Base-by-base conservation (phyloP, 2,329 filamentous ascomycete species). In the Neoscytalidium dimidiatum region DNA sequence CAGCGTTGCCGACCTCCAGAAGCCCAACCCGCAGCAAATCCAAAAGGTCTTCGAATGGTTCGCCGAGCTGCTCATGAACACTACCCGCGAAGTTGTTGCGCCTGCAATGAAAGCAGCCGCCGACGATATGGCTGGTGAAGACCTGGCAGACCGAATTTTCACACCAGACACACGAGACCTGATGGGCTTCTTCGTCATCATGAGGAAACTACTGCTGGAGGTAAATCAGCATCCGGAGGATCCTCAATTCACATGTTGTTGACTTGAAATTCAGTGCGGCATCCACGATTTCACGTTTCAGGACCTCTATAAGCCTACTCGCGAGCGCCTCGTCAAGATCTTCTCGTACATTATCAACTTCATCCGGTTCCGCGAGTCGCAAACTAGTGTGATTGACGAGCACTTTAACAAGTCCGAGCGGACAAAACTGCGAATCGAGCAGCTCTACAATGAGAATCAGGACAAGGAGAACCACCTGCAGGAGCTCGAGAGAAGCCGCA, bases 301-400 rank as follows among this genome's bases (percentile, higher is more conserved):
- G 66, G 95, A 99, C 77, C 83, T 99, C 5, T 94, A 96, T 76
- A 91, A 90, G 76, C 95, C 95, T 17, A 96, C 92, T 1, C 92
- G 96, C 74, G 90, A 92, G 65, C 91, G 95, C 49, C 85, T 98
- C 14, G 90, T 94, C 73, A 96, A 95, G 81, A 96, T 98, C 73
- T 95, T 99, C 77, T 96, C 92, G 69, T 97, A 97, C 79, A 87
- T 98, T 68, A 99, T 99, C 83, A 99, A 99, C 80, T 99, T 99
- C 79, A 94, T 98, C 70, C 89, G 95, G 62, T 99, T 98, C 80
- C 91, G 95, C 71, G 94, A 97, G 80, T 93, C 90, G 67, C 94
- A 98, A 78, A 96, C 93, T 1, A 83, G 84, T 43, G 88, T 95
- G 31, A 97, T 98, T 68, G 94, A 97, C 75, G 88, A 96, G 76